Conservation (phyloP, 805 yeast genomes). For the Candida dendrica region DNA sequence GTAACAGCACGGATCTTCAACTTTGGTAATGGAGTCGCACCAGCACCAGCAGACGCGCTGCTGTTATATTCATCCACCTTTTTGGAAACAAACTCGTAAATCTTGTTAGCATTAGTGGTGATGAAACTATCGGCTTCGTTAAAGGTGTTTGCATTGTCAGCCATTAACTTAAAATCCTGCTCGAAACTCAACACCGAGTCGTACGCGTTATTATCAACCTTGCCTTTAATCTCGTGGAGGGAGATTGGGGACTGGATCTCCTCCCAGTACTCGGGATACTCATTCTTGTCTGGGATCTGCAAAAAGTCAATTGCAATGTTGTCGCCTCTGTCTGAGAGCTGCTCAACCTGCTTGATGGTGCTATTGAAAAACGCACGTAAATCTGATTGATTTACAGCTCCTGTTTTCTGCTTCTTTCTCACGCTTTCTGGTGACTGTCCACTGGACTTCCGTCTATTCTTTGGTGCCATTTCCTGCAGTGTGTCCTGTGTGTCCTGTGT, state of each 20-base stretch:
- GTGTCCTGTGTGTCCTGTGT: not conserved
- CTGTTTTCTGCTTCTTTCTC: constrained; percentile 12
- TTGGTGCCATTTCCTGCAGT: constrained; percentile 8
- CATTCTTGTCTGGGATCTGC: constrained; percentile 64
- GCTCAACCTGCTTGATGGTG: constrained; percentile 26
- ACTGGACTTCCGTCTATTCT: constrained; percentile 12
- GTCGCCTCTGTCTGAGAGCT: constrained; percentile 29
- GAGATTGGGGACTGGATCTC: constrained; percentile 62
- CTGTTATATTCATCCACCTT: constrained; percentile 22
- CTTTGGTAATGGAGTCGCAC: constrained; percentile 8
- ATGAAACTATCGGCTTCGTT: constrained; percentile 63
- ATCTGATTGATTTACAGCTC: constrained; percentile 15
- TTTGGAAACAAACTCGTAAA: constrained; percentile 49
- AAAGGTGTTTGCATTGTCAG: constrained; percentile 62
- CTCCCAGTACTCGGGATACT: constrained; percentile 75
- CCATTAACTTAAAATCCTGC: constrained; percentile 62
- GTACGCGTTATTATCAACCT: constrained; percentile 31
- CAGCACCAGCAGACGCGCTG: constrained; percentile 24
- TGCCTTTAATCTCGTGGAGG: constrained; percentile 53
- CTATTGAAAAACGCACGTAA: constrained; percentile 24
- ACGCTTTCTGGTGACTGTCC: not conserved
- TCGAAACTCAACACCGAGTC: constrained; percentile 31
- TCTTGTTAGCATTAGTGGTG: constrained; percentile 54
- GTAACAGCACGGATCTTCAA: constrained; percentile 7
- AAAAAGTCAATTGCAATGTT: constrained; percentile 41